phyloP scores from a whole-genome alignment of 2,329 filamentous ascomycete species.

The Alternaria longipes region DNA sequence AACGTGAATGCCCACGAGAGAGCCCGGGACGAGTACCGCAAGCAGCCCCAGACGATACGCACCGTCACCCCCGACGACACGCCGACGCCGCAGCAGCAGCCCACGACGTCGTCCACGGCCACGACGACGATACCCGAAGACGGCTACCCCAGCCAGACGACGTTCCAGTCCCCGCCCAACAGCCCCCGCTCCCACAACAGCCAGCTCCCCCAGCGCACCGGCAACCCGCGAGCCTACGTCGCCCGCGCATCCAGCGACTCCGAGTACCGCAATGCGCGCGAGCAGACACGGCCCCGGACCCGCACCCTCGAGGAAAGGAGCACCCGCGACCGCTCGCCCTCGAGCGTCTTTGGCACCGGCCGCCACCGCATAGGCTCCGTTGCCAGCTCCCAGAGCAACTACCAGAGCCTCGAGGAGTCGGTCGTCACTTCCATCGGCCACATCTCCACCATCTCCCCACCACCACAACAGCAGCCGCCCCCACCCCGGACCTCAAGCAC shows the following conservation, averaged over 20 bases:
- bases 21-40: constrained; percentile 32
- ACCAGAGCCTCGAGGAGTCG: constrained; percentile 55
- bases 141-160: constrained; percentile 20
- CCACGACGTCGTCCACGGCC: background rate
- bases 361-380: constrained; percentile 76
- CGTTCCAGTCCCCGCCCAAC: constrained; percentile 39
- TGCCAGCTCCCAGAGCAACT: constrained; percentile 66
- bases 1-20: constrained; percentile 15
- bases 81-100: background rate
- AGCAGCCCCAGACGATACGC: constrained; percentile 58
- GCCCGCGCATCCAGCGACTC: constrained; percentile 46
- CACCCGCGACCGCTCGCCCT: constrained; percentile 53
- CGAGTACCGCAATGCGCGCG: constrained; percentile 44
- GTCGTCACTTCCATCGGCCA: constrained; percentile 55
- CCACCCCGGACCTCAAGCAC: constrained; percentile 43
- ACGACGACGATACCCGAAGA: constrained; percentile 30
- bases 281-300: constrained; percentile 64
- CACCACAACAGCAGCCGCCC: constrained; percentile 35
- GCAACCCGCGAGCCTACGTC: constrained; percentile 38
- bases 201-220: constrained; percentile 28
- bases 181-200: constrained; percentile 42
- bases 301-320: constrained; percentile 59
- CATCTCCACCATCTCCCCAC: constrained; percentile 50
- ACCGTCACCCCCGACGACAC: constrained; percentile 71
- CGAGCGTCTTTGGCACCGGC: constrained; percentile 53